Evolutionary conservation across 441 rosid species (phyloP).

Genomic region (Croton setiger): DNA sequence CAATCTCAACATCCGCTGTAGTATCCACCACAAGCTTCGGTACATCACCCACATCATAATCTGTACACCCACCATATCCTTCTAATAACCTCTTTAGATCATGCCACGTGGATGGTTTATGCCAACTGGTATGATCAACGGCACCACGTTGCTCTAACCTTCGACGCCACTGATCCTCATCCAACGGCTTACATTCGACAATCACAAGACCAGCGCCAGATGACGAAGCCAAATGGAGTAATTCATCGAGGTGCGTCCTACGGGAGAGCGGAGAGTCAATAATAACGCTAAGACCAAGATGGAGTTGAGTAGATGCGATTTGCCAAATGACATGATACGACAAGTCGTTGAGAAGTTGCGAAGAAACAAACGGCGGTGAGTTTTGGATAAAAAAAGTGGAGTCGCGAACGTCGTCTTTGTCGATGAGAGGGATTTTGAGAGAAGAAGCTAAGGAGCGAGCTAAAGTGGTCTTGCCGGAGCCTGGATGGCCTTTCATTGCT

Average conservation of each 20-base stretch:
- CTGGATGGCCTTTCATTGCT: slow-evolving; percentile 78
- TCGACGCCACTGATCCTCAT: slow-evolving; percentile 47
- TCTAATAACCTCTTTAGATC: slow-evolving; percentile 50
- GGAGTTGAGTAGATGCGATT: slow-evolving; percentile 52
- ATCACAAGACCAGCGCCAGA: slow-evolving; percentile 35
- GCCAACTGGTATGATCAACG: slow-evolving; percentile 38
- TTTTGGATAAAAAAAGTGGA: slow-evolving; percentile 41
- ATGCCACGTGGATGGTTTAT: slow-evolving; percentile 62
- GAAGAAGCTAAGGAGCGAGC: slow-evolving; percentile 45
- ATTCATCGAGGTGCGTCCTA: slow-evolving; percentile 36
- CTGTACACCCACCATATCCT: slow-evolving; percentile 53
- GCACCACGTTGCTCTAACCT: slow-evolving; percentile 45
- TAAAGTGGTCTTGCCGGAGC: slow-evolving; percentile 56
- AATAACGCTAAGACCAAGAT: slow-evolving; percentile 46
- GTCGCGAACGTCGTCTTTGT: slow-evolving; percentile 69
- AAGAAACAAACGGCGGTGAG: slow-evolving; percentile 5
- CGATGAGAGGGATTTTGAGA: slow-evolving; percentile 56
- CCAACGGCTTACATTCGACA: slow-evolving; percentile 50
- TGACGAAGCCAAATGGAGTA: slow-evolving; percentile 32
- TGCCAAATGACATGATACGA: slow-evolving; percentile 43
- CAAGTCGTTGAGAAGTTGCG: slow-evolving; percentile 48
- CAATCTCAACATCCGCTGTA: slow-evolving; percentile 23
- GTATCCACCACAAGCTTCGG: slow-evolving; percentile 54
- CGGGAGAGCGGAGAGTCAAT: slow-evolving; percentile 63
- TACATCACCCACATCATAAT: slow-evolving; percentile 49